Base-by-base conservation (phyloP, 352 stramenopile genomes). In the Pythium biforme region DNA sequence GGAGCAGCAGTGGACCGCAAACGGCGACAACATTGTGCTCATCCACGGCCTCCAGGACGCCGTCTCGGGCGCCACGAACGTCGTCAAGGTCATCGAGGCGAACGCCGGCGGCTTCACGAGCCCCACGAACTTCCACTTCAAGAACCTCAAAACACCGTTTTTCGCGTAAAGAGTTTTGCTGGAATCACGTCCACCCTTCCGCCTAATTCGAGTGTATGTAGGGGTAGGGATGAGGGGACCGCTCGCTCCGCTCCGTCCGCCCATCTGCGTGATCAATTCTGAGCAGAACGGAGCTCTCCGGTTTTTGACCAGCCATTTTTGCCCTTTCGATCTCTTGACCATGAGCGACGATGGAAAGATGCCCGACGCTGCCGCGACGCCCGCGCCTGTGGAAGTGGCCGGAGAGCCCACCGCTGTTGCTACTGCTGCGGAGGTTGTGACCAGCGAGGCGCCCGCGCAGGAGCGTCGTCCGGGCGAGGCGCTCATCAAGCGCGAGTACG, bases 11-110 rank as follows among this genome's bases (percentile, higher is more conserved):
- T 96, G 90, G 83, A 86, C 97, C 41, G 60, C 74, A 49, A 82
- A 83, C 22, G 87, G 86, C 8, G 92, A 97, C 76, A 83, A 84
- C n/a, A 76, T 96, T 39, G 90, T 98, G 49, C 79, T 93, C 59
- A 84, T 97, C 61, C 89, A 98, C 62, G 92, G 92, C 11, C 75
- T 94, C 22, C 86, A 88, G 50, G 92, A 97, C 64, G 79, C 76
- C 23, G 77, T 90, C 41, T 76, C 89, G 9, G 86, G 83, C 12
- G 74, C 84, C 23, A 94, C 88, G 26, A 97, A 97, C 60, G 89
- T 96, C 47, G 79, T 98, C 29, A 95, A 95, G 46, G 90, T 98
- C 29, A 90, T 95, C 47, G 74, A 94, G 63, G 83, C 83, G 5
- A 79, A 85, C 60, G 76, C 81, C 25, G 59, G 80, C 31, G 81